phyloP scores from a whole-genome alignment of 495 filamentous ascomycete genomes.

The Bacidia rubella region DNA sequence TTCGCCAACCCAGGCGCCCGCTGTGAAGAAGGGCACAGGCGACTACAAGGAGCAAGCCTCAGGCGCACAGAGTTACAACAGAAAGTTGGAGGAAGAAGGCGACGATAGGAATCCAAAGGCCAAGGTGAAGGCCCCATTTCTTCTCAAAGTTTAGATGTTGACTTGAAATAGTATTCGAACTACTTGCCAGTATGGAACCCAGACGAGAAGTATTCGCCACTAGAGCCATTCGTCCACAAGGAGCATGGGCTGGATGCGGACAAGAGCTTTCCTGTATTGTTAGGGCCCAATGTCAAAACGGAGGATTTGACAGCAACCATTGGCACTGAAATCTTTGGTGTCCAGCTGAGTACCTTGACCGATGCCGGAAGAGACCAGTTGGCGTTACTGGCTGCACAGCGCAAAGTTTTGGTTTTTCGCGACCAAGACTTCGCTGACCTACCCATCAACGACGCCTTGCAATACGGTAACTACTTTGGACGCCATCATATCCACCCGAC shows the following conservation, averaged over 20 bases:
- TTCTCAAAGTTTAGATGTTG: not conserved
- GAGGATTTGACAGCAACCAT: conserved; percentile 57
- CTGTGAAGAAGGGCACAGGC: conserved; percentile 2
- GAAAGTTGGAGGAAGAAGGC: conserved; percentile 15
- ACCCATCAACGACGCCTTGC: conserved; percentile 52
- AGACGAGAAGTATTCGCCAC: conserved; percentile 38
- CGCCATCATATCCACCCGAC: conserved; percentile 75
- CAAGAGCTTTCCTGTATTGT: conserved; percentile 49
- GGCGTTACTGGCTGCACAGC: conserved; percentile 61
- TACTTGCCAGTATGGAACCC: conserved; percentile 19
- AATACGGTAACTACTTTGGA: conserved; percentile 69
- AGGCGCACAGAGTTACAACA: conserved; percentile 13
- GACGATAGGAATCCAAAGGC: conserved; percentile 9
- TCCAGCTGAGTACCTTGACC: conserved; percentile 58
- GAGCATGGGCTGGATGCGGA: conserved; percentile 68
- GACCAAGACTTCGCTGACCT: conserved; percentile 67
- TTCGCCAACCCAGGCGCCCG: not conserved
- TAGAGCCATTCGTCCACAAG: conserved; percentile 54
- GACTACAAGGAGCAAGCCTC: conserved; percentile 13
- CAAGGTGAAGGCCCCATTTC: not conserved
- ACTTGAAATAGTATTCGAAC: conserved; percentile 4
- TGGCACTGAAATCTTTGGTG: conserved; percentile 61
- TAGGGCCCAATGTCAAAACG: conserved; percentile 30
- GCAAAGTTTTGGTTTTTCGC: conserved; percentile 70
- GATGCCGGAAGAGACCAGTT: conserved; percentile 64